Base-by-base conservation (phyloP, 306 rosid genomes). In the Gynostemma pentaphyllum region DNA sequence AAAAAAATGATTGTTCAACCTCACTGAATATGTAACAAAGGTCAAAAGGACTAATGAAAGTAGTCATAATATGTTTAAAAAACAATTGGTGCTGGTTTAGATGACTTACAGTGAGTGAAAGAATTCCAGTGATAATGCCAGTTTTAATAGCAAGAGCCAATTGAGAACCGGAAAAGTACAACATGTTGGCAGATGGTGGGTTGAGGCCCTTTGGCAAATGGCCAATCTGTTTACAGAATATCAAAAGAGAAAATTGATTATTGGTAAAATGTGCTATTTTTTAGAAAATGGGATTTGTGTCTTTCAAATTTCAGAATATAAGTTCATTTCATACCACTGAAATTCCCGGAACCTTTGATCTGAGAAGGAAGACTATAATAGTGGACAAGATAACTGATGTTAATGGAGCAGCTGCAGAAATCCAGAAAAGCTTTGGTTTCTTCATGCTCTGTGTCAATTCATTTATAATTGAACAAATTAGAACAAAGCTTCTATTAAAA, bases 361-460 rank as follows among this genome's bases (percentile, higher is more conserved):
- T 75, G 65, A 92, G 72, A 27, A 82, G 55, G 78, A 78, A 84
- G 66, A 92, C 95, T 41, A 86, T 14, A 44, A 92, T 45, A n/a
- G 99, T 92, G 13, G 99, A 92, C 34, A 92, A 69, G 72, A 92
- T 62, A 44, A 92, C 96, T 51, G 99, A 92, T 57, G 94, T 73
- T 67, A 92, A 78, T 10, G 99, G 99, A 5, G 99, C 96, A 50
- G 95, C 96, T 62, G 95, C 95, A 46, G 96, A 82, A 67, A 88
- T 69, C 96, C 95, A 88, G 72, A 92, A 92, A 50, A 84, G 71
- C 44, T 86, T 84, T 61, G 96, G 96, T 56, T 76, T 88, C 89
- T 68, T 86, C 81, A 78, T 64, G 79, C 96, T 84, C 96, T 92
- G 88, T 71, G 45, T 27, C 74, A 65, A 49, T 39, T 21, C 30